Percentiles rank a stretch among this genome's conserved stretches.
Conservation (phyloP, 176 grass and related monocot species). For the Oryza punctata region DNA sequence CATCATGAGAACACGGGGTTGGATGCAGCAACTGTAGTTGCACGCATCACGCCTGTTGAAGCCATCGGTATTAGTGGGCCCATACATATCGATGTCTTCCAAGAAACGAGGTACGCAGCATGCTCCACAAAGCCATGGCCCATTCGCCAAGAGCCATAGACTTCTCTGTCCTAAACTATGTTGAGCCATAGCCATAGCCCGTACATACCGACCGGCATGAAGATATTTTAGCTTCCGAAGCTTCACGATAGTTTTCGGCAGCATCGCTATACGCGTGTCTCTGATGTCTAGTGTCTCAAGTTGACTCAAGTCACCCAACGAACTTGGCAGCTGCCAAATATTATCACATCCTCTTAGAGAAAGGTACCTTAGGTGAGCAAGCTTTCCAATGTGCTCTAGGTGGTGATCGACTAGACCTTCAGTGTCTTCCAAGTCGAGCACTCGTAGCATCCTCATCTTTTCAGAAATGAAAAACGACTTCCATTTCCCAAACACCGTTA, state of each 20-base stretch:
- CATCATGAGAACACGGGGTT: neutral
- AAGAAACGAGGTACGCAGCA: neutral
- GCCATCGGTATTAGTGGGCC: too few relatives aligned
- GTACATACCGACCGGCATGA: too few relatives aligned
- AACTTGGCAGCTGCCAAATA: neutral
- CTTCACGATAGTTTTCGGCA: neutral
- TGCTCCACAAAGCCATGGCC: neutral
- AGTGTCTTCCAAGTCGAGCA: slow-evolving; percentile 43
- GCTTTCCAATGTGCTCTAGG: slow-evolving; percentile 7
- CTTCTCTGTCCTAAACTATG: too few relatives aligned
- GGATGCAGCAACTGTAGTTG: fast-evolving
- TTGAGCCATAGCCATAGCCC: too few relatives aligned
- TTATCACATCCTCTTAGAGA: neutral
- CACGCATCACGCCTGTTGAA: too few relatives aligned
- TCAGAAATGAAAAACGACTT: neutral
- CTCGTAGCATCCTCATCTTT: slow-evolving; percentile 29
- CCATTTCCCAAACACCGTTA: slow-evolving; percentile 17
- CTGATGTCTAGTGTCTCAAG: neutral
- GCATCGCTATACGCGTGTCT: neutral
- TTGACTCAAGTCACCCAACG: neutral
- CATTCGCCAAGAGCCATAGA: too few relatives aligned
- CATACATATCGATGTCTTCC: too few relatives aligned
- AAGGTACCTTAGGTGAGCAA: slow-evolving; percentile 36
- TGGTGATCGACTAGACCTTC: neutral
- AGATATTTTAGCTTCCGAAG: neutral